Evolutionary conservation across 2,329 filamentous ascomycete species (phyloP), one percentile per base, ranked within the genome.

Genomic region (Penicillium sp.): DNA sequence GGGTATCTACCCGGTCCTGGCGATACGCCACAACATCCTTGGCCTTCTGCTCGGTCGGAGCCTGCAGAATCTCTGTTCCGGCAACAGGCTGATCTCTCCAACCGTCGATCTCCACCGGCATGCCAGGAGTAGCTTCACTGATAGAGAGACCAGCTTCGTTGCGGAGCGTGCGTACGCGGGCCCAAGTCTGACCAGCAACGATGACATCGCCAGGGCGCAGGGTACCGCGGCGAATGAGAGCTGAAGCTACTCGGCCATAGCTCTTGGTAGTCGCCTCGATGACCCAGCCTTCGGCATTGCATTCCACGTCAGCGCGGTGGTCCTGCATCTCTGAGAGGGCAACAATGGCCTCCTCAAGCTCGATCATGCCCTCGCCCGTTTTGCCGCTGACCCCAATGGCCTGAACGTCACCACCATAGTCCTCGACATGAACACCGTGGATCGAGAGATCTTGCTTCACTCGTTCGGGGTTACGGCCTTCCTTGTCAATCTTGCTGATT

Each of bases 401-500:
- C 76, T 98, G 95, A 17, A 95, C 91, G 64, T 99, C 95, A 59
- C 95, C 95, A 42, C 95, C 95, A 69, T 87, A 96, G 71, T 98
- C 95, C 78, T 99, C 95, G 56, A 99, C 90, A 68, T 96, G 90
- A 34, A 99, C 87, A 7, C 90, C 92, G 70, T 96, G 84, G 2
- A 87, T 83, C 8, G 90, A 87, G 25, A 99, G 86, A 74, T 98
- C 95, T 57, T 88, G 83, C 78, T 98, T 98, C 63, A 98, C 93
- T 50, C 87, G 85, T 43, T 97, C 90, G 11, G 92, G 79, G 54
- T 92, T 86, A 5, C 90, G 88, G 60, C 91, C 89, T 60, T 90
- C 87, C 77, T 95, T 96, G 79, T 99, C 95, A 54, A 96, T 86
- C 78, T 99, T 99, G 81, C 95, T 99, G 78, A 98, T 94, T 15